A percentile compares a stretch with the other conserved stretches of the same genome.
Conservation (phyloP, 495 filamentous ascomycete species). For the Penicillium coprophilum region DNA sequence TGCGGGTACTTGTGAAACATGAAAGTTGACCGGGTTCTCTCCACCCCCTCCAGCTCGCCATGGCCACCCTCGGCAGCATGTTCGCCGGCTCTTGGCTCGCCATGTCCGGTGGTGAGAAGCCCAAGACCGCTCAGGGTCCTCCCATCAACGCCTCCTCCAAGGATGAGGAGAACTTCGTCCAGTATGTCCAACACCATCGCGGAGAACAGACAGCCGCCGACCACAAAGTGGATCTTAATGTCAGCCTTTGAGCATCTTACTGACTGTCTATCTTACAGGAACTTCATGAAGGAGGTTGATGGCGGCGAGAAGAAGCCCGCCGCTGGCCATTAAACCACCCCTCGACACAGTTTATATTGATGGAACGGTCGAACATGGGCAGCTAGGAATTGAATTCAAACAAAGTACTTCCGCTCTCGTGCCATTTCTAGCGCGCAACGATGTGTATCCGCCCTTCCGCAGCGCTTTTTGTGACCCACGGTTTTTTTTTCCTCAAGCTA, state of each 20-base stretch:
- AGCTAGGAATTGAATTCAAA: conserved; percentile 22
- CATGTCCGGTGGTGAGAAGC: conserved; percentile 62
- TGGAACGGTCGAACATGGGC: conserved; percentile 19
- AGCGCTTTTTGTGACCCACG: conserved; percentile 4
- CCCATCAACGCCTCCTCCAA: conserved; percentile 84
- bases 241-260: background rate
- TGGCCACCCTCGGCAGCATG: conserved; percentile 69
- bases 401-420: conserved; percentile 20
- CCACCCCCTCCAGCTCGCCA: conserved; percentile 70
- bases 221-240: background rate
- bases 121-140: conserved; percentile 59
- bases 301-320: conserved; percentile 63
- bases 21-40: conserved; percentile 14
- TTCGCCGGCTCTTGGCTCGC: conserved; percentile 57
- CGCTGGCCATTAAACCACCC: conserved; percentile 47
- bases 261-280: conserved; percentile 49
- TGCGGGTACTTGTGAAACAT: conserved; percentile 18
- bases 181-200: conserved; percentile 57
- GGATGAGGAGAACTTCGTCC: conserved; percentile 97
- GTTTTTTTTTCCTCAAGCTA: conserved; percentile 16
- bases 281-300: conserved; percentile 75
- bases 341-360: conserved; percentile 20
- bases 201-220: background rate
- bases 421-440: conserved; percentile 9
- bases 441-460: conserved; percentile 10